Evolutionary conservation across 805 yeast genomes (phyloP).

Genomic region (Candida endomychidarum): DNA sequence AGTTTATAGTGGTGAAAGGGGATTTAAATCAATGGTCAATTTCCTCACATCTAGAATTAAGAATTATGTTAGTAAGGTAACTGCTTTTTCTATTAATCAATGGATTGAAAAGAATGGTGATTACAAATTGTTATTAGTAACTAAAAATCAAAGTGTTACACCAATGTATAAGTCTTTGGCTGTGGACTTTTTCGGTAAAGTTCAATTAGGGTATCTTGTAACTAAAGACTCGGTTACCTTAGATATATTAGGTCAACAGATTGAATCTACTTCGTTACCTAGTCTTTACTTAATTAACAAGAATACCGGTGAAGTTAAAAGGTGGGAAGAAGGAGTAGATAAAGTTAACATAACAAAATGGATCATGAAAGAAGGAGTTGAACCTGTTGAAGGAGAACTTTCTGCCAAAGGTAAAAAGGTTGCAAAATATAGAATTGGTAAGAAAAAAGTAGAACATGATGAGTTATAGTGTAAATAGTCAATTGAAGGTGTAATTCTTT

Average conservation of each 20-base stretch:
- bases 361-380: slow-evolving; percentile 24
- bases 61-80: slow-evolving; percentile 56
- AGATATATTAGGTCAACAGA: neutral
- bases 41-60: slow-evolving; percentile 59
- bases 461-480: slow-evolving; percentile 20
- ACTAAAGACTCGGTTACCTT: slow-evolving; percentile 16
- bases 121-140: slow-evolving; percentile 51
- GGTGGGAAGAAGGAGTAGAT: slow-evolving; percentile 24
- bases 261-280: slow-evolving; percentile 26
- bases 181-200: slow-evolving; percentile 57
- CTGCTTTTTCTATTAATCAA: slow-evolving; percentile 29
- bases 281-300: slow-evolving; percentile 18
- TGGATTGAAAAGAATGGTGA: slow-evolving; percentile 23
- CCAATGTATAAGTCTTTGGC: slow-evolving; percentile 66
- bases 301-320: slow-evolving; percentile 2
- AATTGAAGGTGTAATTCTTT: too few relatives aligned
- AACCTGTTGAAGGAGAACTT: slow-evolving; percentile 38
- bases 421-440: slow-evolving; percentile 31
- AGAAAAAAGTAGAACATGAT: slow-evolving; percentile 24
- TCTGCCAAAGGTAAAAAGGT: slow-evolving; percentile 34
- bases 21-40: slow-evolving; percentile 51
- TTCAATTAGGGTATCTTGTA: slow-evolving; percentile 49
- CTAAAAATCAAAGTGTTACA: slow-evolving; percentile 49
- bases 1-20: slow-evolving; percentile 61
- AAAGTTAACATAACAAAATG: slow-evolving; percentile 34